These are phyloP conservation scores for Phtheirospermum japonicum DNA, from an alignment of 257 asterid genomes.

Conservation along the genomic window DNA sequence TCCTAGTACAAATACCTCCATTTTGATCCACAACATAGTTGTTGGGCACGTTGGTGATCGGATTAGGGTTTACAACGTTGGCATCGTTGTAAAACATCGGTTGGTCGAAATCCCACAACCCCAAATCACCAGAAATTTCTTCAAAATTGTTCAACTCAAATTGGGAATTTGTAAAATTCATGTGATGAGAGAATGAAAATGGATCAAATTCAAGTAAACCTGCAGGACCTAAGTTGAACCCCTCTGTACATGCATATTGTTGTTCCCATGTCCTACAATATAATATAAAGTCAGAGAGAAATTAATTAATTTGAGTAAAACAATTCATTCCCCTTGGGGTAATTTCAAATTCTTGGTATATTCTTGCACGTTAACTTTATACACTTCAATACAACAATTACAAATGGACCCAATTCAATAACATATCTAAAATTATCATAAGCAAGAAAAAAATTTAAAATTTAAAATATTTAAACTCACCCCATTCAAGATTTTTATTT, in stretches of 20 bases:
- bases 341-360: no score
- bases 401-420: no score
- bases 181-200: conserved; percentile 23
- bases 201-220: conserved; percentile 27
- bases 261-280: conserved; percentile 49
- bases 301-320: no score
- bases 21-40: not conserved
- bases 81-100: conserved; percentile 26
- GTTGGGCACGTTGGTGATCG: conserved; percentile 2
- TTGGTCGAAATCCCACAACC: conserved; percentile 37
- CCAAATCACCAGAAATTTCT: conserved; percentile 41
- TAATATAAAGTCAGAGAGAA: no score
- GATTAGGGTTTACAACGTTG: conserved; percentile 19
- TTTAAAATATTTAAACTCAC: no score
- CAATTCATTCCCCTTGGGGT: no score
- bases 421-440: no score
- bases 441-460: no score
- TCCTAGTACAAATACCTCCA: not conserved
- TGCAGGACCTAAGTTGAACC: conserved; percentile 30
- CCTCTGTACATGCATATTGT: conserved; percentile 25
- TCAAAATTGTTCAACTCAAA: conserved; percentile 42
- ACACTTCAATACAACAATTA: no score
- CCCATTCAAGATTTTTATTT: no score
- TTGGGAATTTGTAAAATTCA: not conserved
- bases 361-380: no score